phyloP scores from a whole-genome alignment of 352 stramenopile species.

The Pythium brachiatum region DNA sequence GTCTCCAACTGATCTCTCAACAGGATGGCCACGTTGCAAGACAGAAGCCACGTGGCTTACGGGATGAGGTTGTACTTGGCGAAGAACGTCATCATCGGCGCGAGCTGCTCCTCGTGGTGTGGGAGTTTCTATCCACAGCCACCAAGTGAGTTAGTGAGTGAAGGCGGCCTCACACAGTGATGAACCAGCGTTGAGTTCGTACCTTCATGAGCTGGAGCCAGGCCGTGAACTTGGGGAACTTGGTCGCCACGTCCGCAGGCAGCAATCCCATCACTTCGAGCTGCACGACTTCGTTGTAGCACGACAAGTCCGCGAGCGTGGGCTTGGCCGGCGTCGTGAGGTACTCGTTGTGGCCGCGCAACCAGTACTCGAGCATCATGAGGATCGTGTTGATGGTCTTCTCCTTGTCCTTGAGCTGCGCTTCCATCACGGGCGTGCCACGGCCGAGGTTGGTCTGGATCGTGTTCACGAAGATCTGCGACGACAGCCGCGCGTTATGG shows the following conservation, averaged over 20 bases:
- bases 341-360: slow-evolving; percentile 57
- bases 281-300: slow-evolving; percentile 77
- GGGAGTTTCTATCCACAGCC: slow-evolving; percentile 38
- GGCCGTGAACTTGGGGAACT: slow-evolving; percentile 50
- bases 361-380: slow-evolving; percentile 67
- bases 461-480: slow-evolving; percentile 64
- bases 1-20: too few species aligned
- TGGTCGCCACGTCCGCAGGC: slow-evolving; percentile 30
- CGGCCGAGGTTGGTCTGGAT: slow-evolving; percentile 56
- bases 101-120: slow-evolving; percentile 63
- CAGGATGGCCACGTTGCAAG: too few species aligned
- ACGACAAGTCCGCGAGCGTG: slow-evolving; percentile 67
- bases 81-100: slow-evolving; percentile 67
- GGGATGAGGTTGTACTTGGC: slow-evolving; percentile 57
- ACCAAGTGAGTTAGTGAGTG: slow-evolving; percentile 3
- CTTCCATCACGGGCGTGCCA: slow-evolving; percentile 42
- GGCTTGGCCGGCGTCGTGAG: slow-evolving; percentile 55
- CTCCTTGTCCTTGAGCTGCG: slow-evolving; percentile 47
- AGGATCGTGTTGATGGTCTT: slow-evolving; percentile 56
- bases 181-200: not conserved
- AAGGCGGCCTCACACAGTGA: not conserved
- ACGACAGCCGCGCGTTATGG: slow-evolving; percentile 59
- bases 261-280: slow-evolving; percentile 68
- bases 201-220: slow-evolving; percentile 82
- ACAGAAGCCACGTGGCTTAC: slow-evolving; percentile 25